A percentile compares a stretch with the other conserved stretches of the same genome.
Conservation (phyloP, 1,284 basidiomycete genomes). For the Bjerkandera adusta region DNA sequence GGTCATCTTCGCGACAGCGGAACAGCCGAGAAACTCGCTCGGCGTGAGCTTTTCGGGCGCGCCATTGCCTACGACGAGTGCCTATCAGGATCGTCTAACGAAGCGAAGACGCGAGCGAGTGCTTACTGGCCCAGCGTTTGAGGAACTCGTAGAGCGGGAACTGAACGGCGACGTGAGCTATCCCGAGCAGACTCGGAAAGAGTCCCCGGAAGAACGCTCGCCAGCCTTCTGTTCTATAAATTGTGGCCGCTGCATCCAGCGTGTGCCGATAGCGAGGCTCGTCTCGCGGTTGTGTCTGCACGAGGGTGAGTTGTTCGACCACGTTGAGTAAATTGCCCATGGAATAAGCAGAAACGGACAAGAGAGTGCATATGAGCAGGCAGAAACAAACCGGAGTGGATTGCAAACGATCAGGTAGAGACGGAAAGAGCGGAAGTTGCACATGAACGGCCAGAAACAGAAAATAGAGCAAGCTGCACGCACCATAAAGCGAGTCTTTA, state of each 20-base stretch:
- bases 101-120: background rate
- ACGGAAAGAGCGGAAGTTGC: too few relatives aligned
- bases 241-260: constrained; percentile 80
- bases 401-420: too few relatives aligned
- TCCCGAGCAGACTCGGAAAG: constrained; percentile 85
- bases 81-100: too few relatives aligned
- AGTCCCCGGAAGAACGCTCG: constrained; percentile 91
- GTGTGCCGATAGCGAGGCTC: constrained; percentile 85
- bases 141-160: constrained; percentile 95
- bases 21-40: constrained; percentile 79
- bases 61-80: constrained; percentile 45
- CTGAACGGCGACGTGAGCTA: constrained; percentile 91
- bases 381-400: too few relatives aligned
- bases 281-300: constrained; percentile 70
- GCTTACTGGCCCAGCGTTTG: constrained; percentile 81
- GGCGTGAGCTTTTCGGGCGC: constrained; percentile 62
- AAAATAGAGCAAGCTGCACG: constrained; percentile 27
- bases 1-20: constrained; percentile 89
- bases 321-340: too few relatives aligned
- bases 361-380: too few relatives aligned
- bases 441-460: too few relatives aligned
- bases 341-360: too few relatives aligned
- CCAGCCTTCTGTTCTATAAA: constrained; percentile 83
- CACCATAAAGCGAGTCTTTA: constrained; percentile 98
- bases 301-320: constrained; percentile 9